These are phyloP conservation scores for Maudiozyma barnettii DNA, from an alignment of 805 yeast species.

Conservation along the genomic window DNA sequence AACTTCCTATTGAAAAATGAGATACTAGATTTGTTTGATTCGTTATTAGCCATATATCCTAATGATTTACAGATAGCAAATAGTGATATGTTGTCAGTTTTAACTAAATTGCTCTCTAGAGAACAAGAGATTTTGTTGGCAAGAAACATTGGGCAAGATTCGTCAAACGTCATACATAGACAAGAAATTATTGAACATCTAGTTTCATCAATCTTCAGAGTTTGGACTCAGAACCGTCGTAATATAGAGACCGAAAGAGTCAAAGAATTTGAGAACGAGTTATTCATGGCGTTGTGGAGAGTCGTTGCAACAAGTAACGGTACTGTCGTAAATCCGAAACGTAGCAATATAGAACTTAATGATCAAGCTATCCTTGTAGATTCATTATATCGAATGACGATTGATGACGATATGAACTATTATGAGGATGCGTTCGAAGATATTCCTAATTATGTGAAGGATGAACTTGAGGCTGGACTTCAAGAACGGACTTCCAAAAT, in stretches of 20 bases:
- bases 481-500: slow-evolving; percentile 18
- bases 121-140: slow-evolving; percentile 27
- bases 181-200: slow-evolving; percentile 16
- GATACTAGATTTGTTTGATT: slow-evolving; percentile 43
- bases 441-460: slow-evolving; percentile 32
- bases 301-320: slow-evolving; percentile 32
- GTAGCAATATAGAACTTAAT: slow-evolving; percentile 7
- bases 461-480: slow-evolving; percentile 33
- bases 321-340: not conserved
- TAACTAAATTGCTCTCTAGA: slow-evolving; percentile 23
- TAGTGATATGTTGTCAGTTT: slow-evolving; percentile 18
- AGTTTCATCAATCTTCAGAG: slow-evolving; percentile 10
- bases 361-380: slow-evolving; percentile 27
- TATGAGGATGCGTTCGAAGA: slow-evolving; percentile 36
- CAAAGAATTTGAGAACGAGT: slow-evolving; percentile 33
- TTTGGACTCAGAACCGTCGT: slow-evolving; percentile 14
- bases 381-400: slow-evolving; percentile 27
- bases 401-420: slow-evolving; percentile 21
- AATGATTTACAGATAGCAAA: slow-evolving; percentile 10
- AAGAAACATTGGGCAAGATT: slow-evolving; percentile 17
- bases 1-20: slow-evolving; percentile 30
- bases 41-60: slow-evolving; percentile 22
- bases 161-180: slow-evolving; percentile 11
- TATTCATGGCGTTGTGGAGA: slow-evolving; percentile 43
- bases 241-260: slow-evolving; percentile 15